These are phyloP conservation scores for Thielaviopsis euricoi DNA, from an alignment of 2,329 filamentous ascomycete species.

Conservation along the genomic window DNA sequence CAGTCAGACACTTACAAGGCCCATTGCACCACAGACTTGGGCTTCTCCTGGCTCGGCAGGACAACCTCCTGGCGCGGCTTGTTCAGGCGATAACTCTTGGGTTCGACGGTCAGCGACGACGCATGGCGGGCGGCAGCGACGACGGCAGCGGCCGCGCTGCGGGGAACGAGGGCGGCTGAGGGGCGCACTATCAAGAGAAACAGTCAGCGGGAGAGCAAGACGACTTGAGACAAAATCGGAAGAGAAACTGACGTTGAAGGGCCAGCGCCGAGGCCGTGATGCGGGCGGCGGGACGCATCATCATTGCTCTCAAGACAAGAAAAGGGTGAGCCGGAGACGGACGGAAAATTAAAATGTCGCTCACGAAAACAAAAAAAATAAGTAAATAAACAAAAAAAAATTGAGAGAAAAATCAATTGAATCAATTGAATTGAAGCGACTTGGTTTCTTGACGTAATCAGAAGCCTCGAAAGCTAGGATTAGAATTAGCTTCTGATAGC, in stretches of 20 bases:
- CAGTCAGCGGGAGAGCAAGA: not conserved
- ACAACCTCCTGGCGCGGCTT: conserved; percentile 49
- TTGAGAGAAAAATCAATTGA: too few species aligned
- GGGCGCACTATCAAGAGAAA: conserved; percentile 40
- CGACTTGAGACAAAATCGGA: not conserved
- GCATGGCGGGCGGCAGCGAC: conserved; percentile 48
- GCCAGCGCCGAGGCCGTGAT: conserved; percentile 32
- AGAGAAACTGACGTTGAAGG: conserved; percentile 29
- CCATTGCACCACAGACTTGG: conserved; percentile 70
- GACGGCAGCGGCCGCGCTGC: conserved; percentile 48
- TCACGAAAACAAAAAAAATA: not conserved
- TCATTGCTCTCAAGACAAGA: too few species aligned
- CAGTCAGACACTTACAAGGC: conserved; percentile 48
- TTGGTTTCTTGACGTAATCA: too few species aligned
- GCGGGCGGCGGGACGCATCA: conserved; percentile 33
- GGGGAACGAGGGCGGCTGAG: conserved; percentile 41
- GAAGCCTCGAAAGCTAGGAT: too few species aligned
- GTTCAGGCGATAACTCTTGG: conserved; percentile 24
- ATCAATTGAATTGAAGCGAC: too few species aligned
- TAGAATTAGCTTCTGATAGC: too few species aligned
- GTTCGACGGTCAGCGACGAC: conserved; percentile 35
- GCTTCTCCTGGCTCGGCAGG: conserved; percentile 60
- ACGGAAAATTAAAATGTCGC: not conserved
- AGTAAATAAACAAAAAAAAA: not conserved
- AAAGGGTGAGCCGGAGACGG: conserved; percentile 14